A percentile compares a stretch with the other conserved stretches of the same genome.
Evolutionary conservation across 2,329 filamentous ascomycete species (phyloP).

Genomic region (Alternaria sp.): DNA sequence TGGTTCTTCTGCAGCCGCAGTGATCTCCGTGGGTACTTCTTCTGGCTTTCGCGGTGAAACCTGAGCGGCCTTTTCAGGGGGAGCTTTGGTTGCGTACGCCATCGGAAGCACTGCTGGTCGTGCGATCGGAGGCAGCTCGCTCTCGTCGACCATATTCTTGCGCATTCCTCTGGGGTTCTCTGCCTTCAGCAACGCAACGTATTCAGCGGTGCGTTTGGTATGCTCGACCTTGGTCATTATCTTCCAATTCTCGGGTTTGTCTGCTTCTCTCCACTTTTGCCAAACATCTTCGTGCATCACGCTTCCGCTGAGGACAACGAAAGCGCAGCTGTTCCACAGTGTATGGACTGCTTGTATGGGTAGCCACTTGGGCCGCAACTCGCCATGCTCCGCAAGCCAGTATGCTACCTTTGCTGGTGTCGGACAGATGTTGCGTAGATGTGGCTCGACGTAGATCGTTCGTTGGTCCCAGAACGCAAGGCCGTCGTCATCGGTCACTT

Average conservation of each 20-base stretch:
- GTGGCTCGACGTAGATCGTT: conserved; percentile 48
- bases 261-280: conserved; percentile 38
- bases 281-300: conserved; percentile 40
- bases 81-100: not conserved
- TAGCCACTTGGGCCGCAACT: conserved; percentile 40
- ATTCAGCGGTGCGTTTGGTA: conserved; percentile 39
- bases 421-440: conserved; percentile 38
- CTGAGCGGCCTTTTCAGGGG: not conserved
- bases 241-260: conserved; percentile 42
- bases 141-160: conserved; percentile 5
- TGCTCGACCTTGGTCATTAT: conserved; percentile 47
- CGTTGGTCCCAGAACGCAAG: conserved; percentile 46
- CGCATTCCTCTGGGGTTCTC: conserved; percentile 30
- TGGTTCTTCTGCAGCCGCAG: conserved; percentile 5
- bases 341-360: conserved; percentile 44
- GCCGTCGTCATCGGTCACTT: conserved; percentile 35
- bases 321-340: conserved; percentile 43
- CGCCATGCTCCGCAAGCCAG: conserved; percentile 39
- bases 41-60: not conserved
- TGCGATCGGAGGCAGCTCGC: conserved; percentile 25
- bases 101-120: conserved; percentile 25
- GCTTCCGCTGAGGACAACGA: conserved; percentile 43
- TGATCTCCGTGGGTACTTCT: not conserved
- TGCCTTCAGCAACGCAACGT: conserved; percentile 32
- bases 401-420: conserved; percentile 40